These are phyloP conservation scores for Galerina sulciceps DNA, from an alignment of 768 basidiomycete species.

Conservation along the genomic window DNA sequence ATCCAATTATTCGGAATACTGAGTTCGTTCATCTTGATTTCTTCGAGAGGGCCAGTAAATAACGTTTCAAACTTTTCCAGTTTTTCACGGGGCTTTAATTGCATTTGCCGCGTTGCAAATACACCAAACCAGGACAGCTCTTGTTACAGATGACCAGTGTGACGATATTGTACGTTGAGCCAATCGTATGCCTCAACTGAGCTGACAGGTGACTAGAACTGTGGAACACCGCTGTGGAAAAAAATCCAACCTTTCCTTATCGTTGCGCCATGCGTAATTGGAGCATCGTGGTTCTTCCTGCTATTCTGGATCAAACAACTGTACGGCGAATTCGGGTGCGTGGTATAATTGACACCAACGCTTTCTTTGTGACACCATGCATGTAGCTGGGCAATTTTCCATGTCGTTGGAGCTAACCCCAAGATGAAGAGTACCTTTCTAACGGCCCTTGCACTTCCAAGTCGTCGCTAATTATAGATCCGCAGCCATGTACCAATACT, in stretches of 20 bases:
- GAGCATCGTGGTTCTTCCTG: slow-evolving; percentile 65
- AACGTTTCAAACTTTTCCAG: slow-evolving; percentile 34
- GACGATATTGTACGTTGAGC: slow-evolving; percentile 19
- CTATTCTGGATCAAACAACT: slow-evolving; percentile 72
- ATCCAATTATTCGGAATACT: slow-evolving; percentile 80
- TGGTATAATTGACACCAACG: background rate
- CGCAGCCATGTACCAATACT: slow-evolving; percentile 86
- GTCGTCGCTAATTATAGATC: slow-evolving; percentile 15
- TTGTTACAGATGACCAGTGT: slow-evolving; percentile 37
- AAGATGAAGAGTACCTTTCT: slow-evolving; percentile 72
- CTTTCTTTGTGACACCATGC: slow-evolving; percentile 9
- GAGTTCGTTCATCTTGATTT: slow-evolving; percentile 41
- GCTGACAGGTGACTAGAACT: slow-evolving; percentile 38
- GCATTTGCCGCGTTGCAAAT: slow-evolving; percentile 79
- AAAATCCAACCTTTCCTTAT: slow-evolving; percentile 71
- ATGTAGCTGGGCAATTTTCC: slow-evolving; percentile 86
- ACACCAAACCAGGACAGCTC: slow-evolving; percentile 69
- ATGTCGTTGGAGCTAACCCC: slow-evolving; percentile 85
- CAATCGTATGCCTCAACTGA: background rate
- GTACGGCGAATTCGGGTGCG: slow-evolving; percentile 84
- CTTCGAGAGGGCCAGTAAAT: background rate
- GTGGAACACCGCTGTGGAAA: slow-evolving; percentile 59
- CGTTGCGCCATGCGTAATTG: slow-evolving; percentile 73
- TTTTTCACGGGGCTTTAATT: slow-evolving; percentile 77
- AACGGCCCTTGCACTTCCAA: background rate